These are phyloP conservation scores for Apiotrichum laibachii DNA, from an alignment of 1,284 basidiomycete species.

Conservation along the genomic window DNA sequence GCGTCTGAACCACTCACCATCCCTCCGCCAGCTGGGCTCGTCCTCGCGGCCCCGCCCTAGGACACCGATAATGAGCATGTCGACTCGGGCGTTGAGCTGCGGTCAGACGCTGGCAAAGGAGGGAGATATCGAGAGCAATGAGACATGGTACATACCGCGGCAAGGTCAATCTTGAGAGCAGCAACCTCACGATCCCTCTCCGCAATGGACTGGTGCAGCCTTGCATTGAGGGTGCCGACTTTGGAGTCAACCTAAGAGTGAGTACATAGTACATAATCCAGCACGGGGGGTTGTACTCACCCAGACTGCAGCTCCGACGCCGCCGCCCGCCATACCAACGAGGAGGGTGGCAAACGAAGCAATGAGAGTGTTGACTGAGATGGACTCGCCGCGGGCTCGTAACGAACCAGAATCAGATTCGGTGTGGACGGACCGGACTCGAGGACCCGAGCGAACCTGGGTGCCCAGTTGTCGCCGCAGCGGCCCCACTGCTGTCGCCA, in stretches of 20 bases:
- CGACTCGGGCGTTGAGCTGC: background rate
- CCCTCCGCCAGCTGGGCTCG: too few relatives aligned
- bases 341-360: background rate
- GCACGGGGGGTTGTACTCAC: background rate
- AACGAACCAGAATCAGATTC: too few relatives aligned
- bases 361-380: constrained; percentile 4
- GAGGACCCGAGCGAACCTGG: too few relatives aligned
- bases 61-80: background rate
- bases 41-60: too few relatives aligned
- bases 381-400: background rate
- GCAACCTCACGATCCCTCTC: background rate
- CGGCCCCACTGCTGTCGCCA: too few relatives aligned
- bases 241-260: background rate
- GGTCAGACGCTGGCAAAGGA: background rate
- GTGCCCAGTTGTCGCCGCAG: too few relatives aligned
- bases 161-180: background rate
- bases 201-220: background rate
- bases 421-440: too few relatives aligned
- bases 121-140: background rate
- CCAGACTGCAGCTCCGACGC: background rate
- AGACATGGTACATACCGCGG: background rate
- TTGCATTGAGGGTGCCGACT: background rate
- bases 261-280: background rate
- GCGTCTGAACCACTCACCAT: too few relatives aligned
- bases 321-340: constrained; percentile 1